A percentile compares a stretch with the other conserved stretches of the same genome.
phyloP scores from a whole-genome alignment of 768 basidiomycete genomes.

The Tephrocybe sp. region DNA sequence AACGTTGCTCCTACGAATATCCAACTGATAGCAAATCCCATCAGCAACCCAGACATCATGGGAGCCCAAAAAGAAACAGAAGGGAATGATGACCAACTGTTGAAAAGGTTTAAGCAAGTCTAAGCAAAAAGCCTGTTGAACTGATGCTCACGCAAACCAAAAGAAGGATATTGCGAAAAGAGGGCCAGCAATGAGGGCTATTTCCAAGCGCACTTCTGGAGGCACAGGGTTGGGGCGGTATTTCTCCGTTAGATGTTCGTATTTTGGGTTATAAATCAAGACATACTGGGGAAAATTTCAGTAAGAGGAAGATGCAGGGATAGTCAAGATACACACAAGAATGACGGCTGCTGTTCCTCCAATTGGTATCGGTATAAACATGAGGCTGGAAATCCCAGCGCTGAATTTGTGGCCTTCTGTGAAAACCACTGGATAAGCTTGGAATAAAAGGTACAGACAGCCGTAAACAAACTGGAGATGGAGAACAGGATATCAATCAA shows the following conservation, averaged over 20 bases:
- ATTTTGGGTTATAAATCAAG: conserved; percentile 47
- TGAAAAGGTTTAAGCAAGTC: neutral
- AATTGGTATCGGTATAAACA: conserved; percentile 60
- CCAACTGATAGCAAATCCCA: conserved; percentile 55
- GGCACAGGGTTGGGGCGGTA: conserved; percentile 52
- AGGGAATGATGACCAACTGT: conserved; percentile 60
- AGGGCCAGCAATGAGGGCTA: conserved; percentile 51
- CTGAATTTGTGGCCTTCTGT: conserved; percentile 51
- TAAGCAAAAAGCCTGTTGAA: conserved; percentile 4
- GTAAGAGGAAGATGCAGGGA: neutral
- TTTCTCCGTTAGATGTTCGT: conserved; percentile 40
- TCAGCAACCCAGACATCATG: conserved; percentile 43
- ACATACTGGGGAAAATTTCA: conserved; percentile 37
- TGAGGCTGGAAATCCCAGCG: conserved; percentile 54
- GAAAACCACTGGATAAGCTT: conserved; percentile 63
- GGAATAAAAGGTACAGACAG: conserved; percentile 59
- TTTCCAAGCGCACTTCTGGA: conserved; percentile 57
- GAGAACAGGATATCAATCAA: neutral
- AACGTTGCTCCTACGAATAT: conserved; percentile 46
- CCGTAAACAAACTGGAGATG: conserved; percentile 57
- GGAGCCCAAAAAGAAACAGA: conserved; percentile 54
- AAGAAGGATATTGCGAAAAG: conserved; percentile 56
- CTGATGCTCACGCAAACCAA: conserved; percentile 52
- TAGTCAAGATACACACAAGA: conserved; percentile 32
- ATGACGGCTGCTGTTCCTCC: conserved; percentile 47